These are phyloP conservation scores for Flueggea neowawraea DNA, from an alignment of 441 rosid genomes.

Conservation along the genomic window DNA sequence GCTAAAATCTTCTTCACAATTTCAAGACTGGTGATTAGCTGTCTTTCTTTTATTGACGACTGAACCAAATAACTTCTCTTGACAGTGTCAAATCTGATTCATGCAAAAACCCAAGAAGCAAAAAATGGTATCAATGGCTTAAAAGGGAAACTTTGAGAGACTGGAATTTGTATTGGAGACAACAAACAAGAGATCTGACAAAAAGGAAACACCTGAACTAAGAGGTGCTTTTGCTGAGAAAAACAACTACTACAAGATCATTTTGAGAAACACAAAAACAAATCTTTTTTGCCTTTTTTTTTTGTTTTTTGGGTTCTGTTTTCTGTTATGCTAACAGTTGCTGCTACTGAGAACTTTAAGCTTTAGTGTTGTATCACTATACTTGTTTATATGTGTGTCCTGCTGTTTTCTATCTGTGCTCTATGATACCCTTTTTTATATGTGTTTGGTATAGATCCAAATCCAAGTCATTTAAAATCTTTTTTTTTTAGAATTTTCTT, in stretches of 20 bases:
- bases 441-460: too few species aligned
- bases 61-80: conserved; percentile 1
- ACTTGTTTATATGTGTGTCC: too few species aligned
- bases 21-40: conserved; percentile 15
- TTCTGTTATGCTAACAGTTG: too few species aligned
- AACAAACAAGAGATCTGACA: conserved; percentile 27
- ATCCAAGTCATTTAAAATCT: too few species aligned
- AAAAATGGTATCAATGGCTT: neutral
- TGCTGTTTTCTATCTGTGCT: too few species aligned
- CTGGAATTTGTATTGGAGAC: neutral
- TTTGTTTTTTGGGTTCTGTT: too few species aligned
- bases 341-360: too few species aligned
- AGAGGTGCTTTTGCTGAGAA: conserved; percentile 8
- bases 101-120: neutral
- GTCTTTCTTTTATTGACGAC: neutral
- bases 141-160: conserved; percentile 7
- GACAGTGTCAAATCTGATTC: neutral
- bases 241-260: neutral
- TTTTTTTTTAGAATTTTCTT: too few species aligned
- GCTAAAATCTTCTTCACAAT: conserved; percentile 5
- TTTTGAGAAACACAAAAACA: conserved; percentile 7
- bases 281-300: neutral
- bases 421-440: too few species aligned
- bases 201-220: conserved; percentile 14
- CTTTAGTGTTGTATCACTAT: too few species aligned